Evolutionary conservation across 2,329 filamentous ascomycete species (phyloP).

Genomic region (Zasmidium cellare): DNA sequence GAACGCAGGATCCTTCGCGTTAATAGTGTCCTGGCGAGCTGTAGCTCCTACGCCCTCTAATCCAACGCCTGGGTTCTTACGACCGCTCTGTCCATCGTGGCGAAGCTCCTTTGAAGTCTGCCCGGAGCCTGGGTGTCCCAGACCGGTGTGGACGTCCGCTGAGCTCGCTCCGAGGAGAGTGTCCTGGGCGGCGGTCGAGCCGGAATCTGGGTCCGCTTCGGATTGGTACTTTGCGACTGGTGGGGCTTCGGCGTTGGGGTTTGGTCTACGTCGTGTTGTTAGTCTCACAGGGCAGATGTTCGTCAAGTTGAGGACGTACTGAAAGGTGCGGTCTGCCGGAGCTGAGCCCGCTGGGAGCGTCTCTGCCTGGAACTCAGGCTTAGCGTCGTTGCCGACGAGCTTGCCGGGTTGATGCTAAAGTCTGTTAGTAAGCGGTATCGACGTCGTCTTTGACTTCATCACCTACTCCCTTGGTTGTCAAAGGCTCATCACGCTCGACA

Average conservation of each 20-base stretch:
- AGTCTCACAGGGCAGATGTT: no score
- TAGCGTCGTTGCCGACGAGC: conserved; percentile 59
- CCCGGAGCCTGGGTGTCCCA: conserved; percentile 54
- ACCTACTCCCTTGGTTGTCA: conserved; percentile 41
- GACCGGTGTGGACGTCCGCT: conserved; percentile 53
- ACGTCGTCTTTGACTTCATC: conserved; percentile 1
- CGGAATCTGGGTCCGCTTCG: conserved; percentile 42
- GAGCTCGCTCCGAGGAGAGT: conserved; percentile 56
- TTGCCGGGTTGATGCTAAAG: conserved; percentile 63
- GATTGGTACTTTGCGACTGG: conserved; percentile 42
- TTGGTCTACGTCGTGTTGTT: no score
- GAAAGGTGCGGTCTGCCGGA: conserved; percentile 50
- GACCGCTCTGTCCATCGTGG: conserved; percentile 46
- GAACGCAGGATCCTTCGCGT: conserved; percentile 36
- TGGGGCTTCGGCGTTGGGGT: conserved; percentile 37
- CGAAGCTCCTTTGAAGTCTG: conserved; percentile 50
- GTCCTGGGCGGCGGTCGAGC: conserved; percentile 44
- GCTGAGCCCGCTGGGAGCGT: conserved; percentile 64
- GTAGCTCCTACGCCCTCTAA: conserved; percentile 45
- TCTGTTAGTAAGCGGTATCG: conserved; percentile 1
- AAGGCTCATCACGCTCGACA: conserved; percentile 53
- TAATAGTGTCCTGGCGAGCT: conserved; percentile 21
- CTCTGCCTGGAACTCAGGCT: conserved; percentile 64
- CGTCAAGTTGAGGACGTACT: conserved; percentile 5
- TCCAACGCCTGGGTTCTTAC: conserved; percentile 44